Evolutionary conservation across 1,139 yeast species (phyloP), one percentile per base, ranked within the genome.

Genomic region (Kazachstania sp.): DNA sequence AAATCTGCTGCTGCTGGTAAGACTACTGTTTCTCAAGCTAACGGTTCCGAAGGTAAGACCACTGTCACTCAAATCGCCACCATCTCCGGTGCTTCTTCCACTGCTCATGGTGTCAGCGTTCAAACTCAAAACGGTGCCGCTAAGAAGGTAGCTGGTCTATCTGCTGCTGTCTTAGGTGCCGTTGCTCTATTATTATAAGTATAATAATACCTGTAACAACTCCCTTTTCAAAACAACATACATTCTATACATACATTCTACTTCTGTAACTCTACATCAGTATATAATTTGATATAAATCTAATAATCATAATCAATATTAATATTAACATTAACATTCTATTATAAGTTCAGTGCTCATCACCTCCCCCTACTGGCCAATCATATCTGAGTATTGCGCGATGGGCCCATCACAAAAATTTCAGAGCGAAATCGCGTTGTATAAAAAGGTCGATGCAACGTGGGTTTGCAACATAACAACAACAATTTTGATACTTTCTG

Each of bases 111-210:
- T 15, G 39, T 46, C 18, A n/a, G 26, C 15, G 37, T 39, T 15
- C 49, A 47, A 44, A 47, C 49, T 13, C 43, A 28, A 28, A 47
- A 47, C 41, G 43, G 38, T 38, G 49, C 47, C 34, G 29, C 36
- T 11, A 47, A 44, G 45, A 47, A 19, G 26, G 45, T 37, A 23
- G 47, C 45, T 20, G 49, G 49, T 38, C 23, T 44, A 34, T 32
- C 45, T 44, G 46, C 47, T 29, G 49, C 43, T 41, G 19, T 44
- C 36, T 26, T 40, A 19, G 49, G 45, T 44, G 46, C 47, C 19
- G 45, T 20, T 38, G 46, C 46, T n/a, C 38, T 47, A 41, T 36
- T 47, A 32, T 39, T 47, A 41, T 47, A 40, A 44, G 26, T 28
- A 13, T n/a, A 13, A 37, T 23, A 9, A 23, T 7, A 23, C 28